A percentile compares a stretch with the other conserved stretches of the same genome.
phyloP scores from a whole-genome alignment of 306 rosid species.

The Prinsepia uniflora region DNA sequence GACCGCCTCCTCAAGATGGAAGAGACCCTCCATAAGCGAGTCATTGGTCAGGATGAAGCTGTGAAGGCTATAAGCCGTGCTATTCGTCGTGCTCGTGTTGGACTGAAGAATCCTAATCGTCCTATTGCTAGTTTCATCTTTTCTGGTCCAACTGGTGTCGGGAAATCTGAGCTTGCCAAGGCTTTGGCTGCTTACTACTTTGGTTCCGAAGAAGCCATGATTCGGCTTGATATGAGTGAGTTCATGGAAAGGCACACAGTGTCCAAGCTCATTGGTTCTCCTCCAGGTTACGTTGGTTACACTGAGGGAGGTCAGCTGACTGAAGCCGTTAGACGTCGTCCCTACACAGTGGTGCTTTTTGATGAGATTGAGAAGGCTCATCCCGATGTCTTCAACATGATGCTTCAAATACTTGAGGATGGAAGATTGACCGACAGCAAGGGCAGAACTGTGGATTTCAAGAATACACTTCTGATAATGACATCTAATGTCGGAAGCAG shows the following conservation, averaged over 20 bases:
- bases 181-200: slow-evolving; percentile 89
- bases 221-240: slow-evolving; percentile 96
- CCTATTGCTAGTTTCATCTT: slow-evolving; percentile 97
- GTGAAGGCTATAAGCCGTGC: slow-evolving; percentile 94
- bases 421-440: slow-evolving; percentile 94
- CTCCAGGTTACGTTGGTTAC: slow-evolving; percentile 97
- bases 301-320: slow-evolving; percentile 96
- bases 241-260: slow-evolving; percentile 97
- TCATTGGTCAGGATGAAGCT: slow-evolving; percentile 93
- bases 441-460: slow-evolving; percentile 96
- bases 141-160: slow-evolving; percentile 99
- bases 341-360: slow-evolving; percentile 87
- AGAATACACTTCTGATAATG: slow-evolving; percentile 92
- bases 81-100: slow-evolving; percentile 91
- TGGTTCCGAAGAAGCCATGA: slow-evolving; percentile 97
- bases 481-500: slow-evolving; percentile 96
- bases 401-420: slow-evolving; percentile 96
- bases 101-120: slow-evolving; percentile 87
- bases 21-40: slow-evolving; percentile 81
- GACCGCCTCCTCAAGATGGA: slow-evolving; percentile 98
- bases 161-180: slow-evolving; percentile 92
- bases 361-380: slow-evolving; percentile 99
- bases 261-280: slow-evolving; percentile 91
- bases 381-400: slow-evolving; percentile 95
- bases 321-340: slow-evolving; percentile 95